Conservation (phyloP, 2,329 filamentous ascomycete species). For the Lecanosticta acicola region DNA sequence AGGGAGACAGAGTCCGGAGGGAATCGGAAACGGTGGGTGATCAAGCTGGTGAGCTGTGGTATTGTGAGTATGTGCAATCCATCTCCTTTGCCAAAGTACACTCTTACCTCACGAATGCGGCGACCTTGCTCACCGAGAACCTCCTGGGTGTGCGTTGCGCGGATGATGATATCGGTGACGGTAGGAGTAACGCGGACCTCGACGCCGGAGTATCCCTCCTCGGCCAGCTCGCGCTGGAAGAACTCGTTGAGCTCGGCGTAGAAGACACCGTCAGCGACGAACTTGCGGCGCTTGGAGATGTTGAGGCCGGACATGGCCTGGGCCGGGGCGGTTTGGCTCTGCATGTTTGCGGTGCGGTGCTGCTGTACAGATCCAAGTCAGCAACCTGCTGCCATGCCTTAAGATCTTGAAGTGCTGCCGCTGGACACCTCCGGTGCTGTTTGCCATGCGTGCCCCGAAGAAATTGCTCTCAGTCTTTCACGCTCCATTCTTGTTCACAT, state of each 20-base stretch:
- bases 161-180: slow-evolving; percentile 99
- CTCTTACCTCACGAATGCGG: slow-evolving; percentile 76
- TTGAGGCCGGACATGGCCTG: slow-evolving; percentile 30
- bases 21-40: slow-evolving; percentile 99
- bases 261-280: slow-evolving; percentile 87
- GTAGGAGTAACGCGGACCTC: slow-evolving; percentile 99
- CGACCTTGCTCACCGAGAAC: slow-evolving; percentile 99
- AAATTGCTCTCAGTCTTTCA: no score
- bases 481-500: no score
- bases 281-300: slow-evolving; percentile 82
- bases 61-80: slow-evolving; percentile 8
- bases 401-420: background rate
- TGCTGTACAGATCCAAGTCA: background rate
- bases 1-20: slow-evolving; percentile 99
- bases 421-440: background rate
- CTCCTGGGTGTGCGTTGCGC: slow-evolving; percentile 99
- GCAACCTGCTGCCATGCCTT: background rate
- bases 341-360: slow-evolving; percentile 11
- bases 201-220: slow-evolving; percentile 99
- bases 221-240: slow-evolving; percentile 99
- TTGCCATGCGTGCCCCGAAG: background rate
- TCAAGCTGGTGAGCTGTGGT: slow-evolving; percentile 81
- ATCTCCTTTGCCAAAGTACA: background rate
- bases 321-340: slow-evolving; percentile 18
- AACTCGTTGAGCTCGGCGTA: slow-evolving; percentile 99